phyloP scores from a whole-genome alignment of 2,329 filamentous ascomycete genomes.

The Alternaria sp. region DNA sequence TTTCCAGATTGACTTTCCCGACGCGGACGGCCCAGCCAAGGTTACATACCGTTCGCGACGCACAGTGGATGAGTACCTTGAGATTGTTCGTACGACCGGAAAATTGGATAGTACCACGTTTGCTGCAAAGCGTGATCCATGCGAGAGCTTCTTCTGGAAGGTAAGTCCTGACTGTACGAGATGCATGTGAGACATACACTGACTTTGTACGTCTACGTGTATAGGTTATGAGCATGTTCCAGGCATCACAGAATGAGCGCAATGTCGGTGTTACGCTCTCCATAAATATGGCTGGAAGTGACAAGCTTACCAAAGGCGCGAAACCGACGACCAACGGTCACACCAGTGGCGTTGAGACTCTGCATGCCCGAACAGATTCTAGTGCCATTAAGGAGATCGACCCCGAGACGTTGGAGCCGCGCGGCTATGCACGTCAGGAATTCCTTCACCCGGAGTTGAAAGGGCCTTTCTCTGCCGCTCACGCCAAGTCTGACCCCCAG shows the following conservation, averaged over 20 bases:
- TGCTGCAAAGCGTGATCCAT: constrained; percentile 75
- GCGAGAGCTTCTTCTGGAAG: constrained; percentile 75
- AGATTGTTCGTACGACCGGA: constrained; percentile 66
- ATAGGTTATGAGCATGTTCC: constrained; percentile 65
- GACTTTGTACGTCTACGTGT: neutral
- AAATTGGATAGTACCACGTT: constrained; percentile 66
- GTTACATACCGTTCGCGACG: constrained; percentile 76
- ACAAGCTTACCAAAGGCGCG: constrained; percentile 15
- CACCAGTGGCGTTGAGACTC: constrained; percentile 51
- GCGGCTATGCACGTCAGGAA: constrained; percentile 66
- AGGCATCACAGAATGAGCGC: constrained; percentile 39
- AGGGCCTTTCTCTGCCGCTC: constrained; percentile 72
- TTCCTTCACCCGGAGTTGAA: constrained; percentile 70
- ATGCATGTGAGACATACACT: neutral
- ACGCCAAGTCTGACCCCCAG: constrained; percentile 72
- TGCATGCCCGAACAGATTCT: constrained; percentile 68
- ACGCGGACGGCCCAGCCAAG: constrained; percentile 40
- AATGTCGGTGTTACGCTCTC: constrained; percentile 73
- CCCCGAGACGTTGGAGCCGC: constrained; percentile 73
- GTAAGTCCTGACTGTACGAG: neutral
- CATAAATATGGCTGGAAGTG: constrained; percentile 65
- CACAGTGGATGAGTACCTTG: constrained; percentile 68
- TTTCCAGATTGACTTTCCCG: constrained; percentile 67
- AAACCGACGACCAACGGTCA: constrained; percentile 26
- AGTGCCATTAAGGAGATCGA: constrained; percentile 67